phyloP scores from a whole-genome alignment of 1,139 yeast genomes.

The Blastobotrys capitulatus region DNA sequence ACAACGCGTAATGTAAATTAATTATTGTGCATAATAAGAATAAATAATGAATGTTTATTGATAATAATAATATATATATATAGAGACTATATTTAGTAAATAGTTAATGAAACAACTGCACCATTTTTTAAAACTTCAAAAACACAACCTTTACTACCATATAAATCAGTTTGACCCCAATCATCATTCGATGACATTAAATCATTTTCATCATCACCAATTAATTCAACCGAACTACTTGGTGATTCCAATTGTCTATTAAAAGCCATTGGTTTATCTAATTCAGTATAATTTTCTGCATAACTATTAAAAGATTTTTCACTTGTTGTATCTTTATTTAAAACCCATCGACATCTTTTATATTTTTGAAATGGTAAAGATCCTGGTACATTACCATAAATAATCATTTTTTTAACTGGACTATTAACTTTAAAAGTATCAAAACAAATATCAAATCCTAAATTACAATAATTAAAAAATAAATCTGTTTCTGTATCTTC shows the following conservation, averaged over 20 bases:
- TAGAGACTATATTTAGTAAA: slow-evolving; percentile 15
- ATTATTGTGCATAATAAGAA: too few species aligned
- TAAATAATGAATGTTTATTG: too few species aligned
- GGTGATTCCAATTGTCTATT: slow-evolving; percentile 27
- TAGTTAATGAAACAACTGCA: slow-evolving; percentile 23
- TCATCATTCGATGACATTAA: slow-evolving; percentile 17
- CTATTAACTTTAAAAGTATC: slow-evolving; percentile 23
- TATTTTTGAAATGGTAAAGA: slow-evolving; percentile 29
- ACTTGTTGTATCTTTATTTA: slow-evolving; percentile 16
- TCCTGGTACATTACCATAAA: slow-evolving; percentile 33
- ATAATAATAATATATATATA: background rate
- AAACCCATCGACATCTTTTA: slow-evolving; percentile 30
- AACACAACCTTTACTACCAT: slow-evolving; percentile 25
- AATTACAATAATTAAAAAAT: slow-evolving; percentile 30
- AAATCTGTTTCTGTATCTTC: slow-evolving; percentile 19
- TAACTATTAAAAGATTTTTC: slow-evolving; percentile 18
- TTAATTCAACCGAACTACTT: slow-evolving; percentile 27
- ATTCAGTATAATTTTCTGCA: slow-evolving; percentile 10
- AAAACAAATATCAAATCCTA: slow-evolving; percentile 32
- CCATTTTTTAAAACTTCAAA: slow-evolving; percentile 28
- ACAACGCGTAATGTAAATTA: too few species aligned
- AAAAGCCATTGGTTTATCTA: slow-evolving; percentile 24
- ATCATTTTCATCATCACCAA: slow-evolving; percentile 15
- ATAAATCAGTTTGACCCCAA: slow-evolving; percentile 29
- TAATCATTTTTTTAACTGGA: slow-evolving; percentile 26